These are phyloP conservation scores for Corynespora cassiicola DNA, from an alignment of 2,329 filamentous ascomycete species.

Conservation along the genomic window DNA sequence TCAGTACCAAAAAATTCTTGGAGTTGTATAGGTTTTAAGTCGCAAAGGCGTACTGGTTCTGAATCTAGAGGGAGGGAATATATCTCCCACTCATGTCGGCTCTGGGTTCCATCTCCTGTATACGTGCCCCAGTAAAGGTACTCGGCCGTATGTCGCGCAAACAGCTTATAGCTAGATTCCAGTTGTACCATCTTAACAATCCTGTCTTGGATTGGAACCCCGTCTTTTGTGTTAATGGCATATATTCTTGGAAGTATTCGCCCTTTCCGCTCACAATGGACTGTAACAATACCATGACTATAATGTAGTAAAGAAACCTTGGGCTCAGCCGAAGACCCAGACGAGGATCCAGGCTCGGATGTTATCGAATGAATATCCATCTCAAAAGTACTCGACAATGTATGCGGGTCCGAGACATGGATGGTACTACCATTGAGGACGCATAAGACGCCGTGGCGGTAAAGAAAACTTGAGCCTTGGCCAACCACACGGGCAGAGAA, in stretches of 20 bases:
- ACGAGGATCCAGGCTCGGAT: slow-evolving; percentile 10
- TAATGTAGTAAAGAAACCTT: slow-evolving; percentile 39
- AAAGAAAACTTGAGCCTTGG: slow-evolving; percentile 67
- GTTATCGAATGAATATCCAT: slow-evolving; percentile 26
- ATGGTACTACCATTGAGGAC: slow-evolving; percentile 64
- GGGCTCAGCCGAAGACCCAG: slow-evolving; percentile 46
- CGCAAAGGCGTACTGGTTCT: slow-evolving; percentile 53
- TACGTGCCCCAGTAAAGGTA: slow-evolving; percentile 73
- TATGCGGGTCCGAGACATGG: slow-evolving; percentile 65
- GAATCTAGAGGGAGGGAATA: slow-evolving; percentile 47
- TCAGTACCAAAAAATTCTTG: slow-evolving; percentile 68
- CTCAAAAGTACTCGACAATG: slow-evolving; percentile 9
- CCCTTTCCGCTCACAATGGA: slow-evolving; percentile 23
- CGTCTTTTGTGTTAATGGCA: slow-evolving; percentile 29
- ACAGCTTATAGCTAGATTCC: slow-evolving; percentile 59
- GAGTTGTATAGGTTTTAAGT: slow-evolving; percentile 55
- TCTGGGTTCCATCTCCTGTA: slow-evolving; percentile 60
- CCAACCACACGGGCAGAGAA: slow-evolving; percentile 67
- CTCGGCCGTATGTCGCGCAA: slow-evolving; percentile 68
- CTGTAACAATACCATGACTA: slow-evolving; percentile 37
- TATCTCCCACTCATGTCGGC: slow-evolving; percentile 69
- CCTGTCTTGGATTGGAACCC: slow-evolving; percentile 31
- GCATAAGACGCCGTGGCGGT: slow-evolving; percentile 69
- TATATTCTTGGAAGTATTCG: slow-evolving; percentile 31
- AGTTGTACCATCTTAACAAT: slow-evolving; percentile 41